These are phyloP conservation scores for Balakata baccata DNA, from an alignment of 345 rosid genomes.

Conservation along the genomic window DNA sequence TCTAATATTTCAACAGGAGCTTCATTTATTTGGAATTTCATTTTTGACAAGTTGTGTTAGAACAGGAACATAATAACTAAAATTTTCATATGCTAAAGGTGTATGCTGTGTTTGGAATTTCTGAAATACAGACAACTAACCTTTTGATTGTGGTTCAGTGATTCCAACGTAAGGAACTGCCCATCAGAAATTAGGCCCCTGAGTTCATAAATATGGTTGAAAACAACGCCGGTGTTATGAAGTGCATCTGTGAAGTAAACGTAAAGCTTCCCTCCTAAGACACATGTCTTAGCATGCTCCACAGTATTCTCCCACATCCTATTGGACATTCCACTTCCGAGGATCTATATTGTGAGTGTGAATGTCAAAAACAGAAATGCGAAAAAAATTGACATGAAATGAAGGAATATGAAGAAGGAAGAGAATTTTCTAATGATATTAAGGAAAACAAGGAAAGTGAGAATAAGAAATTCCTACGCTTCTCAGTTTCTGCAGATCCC, in stretches of 20 bases:
- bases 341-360: constrained; percentile 43
- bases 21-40: neutral
- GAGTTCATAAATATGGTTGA: constrained; percentile 80
- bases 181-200: constrained; percentile 74
- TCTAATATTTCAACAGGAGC: neutral
- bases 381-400: neutral
- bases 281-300: constrained; percentile 94
- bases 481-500: constrained; percentile 71
- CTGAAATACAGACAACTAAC: constrained; percentile 28
- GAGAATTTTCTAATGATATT: neutral
- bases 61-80: neutral
- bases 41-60: neutral
- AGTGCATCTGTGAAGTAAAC: constrained; percentile 61
- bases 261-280: constrained; percentile 74
- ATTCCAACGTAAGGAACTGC: constrained; percentile 69
- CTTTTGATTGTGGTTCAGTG: constrained; percentile 73
- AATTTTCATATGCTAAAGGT: neutral
- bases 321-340: constrained; percentile 97
- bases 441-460: neutral
- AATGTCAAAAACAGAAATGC: neutral
- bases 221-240: constrained; percentile 60
- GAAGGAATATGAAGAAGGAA: constrained; percentile 1
- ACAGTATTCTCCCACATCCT: constrained; percentile 96
- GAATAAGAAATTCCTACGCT: constrained; percentile 41
- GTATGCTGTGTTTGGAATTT: neutral